phyloP scores from a whole-genome alignment of 208 protist genomes.

The Acanthamoeba triangularis region DNA sequence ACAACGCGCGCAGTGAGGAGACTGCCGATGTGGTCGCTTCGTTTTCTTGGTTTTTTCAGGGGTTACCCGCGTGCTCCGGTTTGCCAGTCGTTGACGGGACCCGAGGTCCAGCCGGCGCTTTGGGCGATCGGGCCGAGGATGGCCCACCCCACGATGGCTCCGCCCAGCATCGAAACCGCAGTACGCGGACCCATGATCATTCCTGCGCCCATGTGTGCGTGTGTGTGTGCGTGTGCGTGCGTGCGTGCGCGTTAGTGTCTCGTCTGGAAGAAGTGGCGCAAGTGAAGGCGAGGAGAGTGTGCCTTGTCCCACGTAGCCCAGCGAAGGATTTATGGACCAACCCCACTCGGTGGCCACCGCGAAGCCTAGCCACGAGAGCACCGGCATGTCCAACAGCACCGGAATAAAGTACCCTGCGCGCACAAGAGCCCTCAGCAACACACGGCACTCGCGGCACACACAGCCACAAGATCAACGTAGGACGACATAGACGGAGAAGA shows the following conservation, averaged over 20 bases:
- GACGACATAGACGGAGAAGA: background rate
- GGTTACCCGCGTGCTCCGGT: slow-evolving; percentile 65
- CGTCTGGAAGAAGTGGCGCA: background rate
- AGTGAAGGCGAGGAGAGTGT: background rate
- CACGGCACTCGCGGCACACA: background rate
- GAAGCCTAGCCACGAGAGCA: slow-evolving; percentile 79
- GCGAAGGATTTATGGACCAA: slow-evolving; percentile 84
- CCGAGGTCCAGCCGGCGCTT: slow-evolving; percentile 60
- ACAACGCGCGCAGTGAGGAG: background rate
- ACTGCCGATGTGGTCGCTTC: background rate
- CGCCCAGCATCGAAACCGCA: slow-evolving; percentile 78
- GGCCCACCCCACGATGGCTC: slow-evolving; percentile 82
- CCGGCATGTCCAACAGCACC: slow-evolving; percentile 70
- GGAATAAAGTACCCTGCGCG: slow-evolving; percentile 78
- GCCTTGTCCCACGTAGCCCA: slow-evolving; percentile 83
- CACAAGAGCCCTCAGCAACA: background rate
- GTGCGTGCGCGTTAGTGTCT: too few relatives aligned
- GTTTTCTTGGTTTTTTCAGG: background rate
- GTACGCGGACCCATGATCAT: slow-evolving; percentile 88
- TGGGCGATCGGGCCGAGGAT: slow-evolving; percentile 83
- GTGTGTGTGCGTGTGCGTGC: too few relatives aligned
- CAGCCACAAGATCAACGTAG: too few relatives aligned
- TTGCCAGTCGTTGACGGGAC: background rate
- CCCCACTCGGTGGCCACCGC: slow-evolving; percentile 60
- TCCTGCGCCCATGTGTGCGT: background rate